Percentiles rank a stretch among this genome's conserved stretches.
Evolutionary conservation across 805 yeast genomes (phyloP).

Genomic region (Kurtzmaniella fragi): DNA sequence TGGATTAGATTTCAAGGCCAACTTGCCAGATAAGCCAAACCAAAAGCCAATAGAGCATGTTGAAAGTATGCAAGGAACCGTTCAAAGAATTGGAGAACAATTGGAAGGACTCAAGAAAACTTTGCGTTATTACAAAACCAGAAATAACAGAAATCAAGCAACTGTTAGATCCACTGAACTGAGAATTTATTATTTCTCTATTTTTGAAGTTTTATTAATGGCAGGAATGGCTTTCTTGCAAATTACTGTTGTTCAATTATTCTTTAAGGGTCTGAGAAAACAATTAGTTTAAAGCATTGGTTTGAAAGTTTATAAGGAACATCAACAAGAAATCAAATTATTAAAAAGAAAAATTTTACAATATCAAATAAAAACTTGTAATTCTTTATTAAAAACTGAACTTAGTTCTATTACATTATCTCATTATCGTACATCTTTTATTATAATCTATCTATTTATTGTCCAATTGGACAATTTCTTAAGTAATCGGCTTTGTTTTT

Average conservation of each 20-base stretch:
- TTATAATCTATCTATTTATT: slow-evolving; percentile 19
- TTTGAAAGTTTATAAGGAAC: not conserved
- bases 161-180: slow-evolving; percentile 78
- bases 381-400: too few species aligned
- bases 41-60: slow-evolving; percentile 48
- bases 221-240: slow-evolving; percentile 72
- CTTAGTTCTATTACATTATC: too few species aligned
- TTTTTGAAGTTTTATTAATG: slow-evolving; percentile 66
- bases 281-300: slow-evolving; percentile 45
- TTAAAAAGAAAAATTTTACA: too few species aligned
- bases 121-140: slow-evolving; percentile 78
- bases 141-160: slow-evolving; percentile 87
- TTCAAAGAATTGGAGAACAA: slow-evolving; percentile 55
- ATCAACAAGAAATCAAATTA: too few species aligned
- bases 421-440: too few species aligned
- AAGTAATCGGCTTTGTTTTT: slow-evolving; percentile 79
- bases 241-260: slow-evolving; percentile 60
- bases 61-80: slow-evolving; percentile 48
- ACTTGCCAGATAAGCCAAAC: slow-evolving; percentile 51
- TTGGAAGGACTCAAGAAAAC: slow-evolving; percentile 52
- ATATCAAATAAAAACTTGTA: too few species aligned
- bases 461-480: slow-evolving; percentile 72
- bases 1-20: slow-evolving; percentile 45
- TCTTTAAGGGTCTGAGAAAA: slow-evolving; percentile 67
- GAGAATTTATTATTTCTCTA: slow-evolving; percentile 72